Evolutionary conservation across 345 rosid species (phyloP), one percentile per base, ranked within the genome.

Genomic region (Pugionium cornutum): DNA sequence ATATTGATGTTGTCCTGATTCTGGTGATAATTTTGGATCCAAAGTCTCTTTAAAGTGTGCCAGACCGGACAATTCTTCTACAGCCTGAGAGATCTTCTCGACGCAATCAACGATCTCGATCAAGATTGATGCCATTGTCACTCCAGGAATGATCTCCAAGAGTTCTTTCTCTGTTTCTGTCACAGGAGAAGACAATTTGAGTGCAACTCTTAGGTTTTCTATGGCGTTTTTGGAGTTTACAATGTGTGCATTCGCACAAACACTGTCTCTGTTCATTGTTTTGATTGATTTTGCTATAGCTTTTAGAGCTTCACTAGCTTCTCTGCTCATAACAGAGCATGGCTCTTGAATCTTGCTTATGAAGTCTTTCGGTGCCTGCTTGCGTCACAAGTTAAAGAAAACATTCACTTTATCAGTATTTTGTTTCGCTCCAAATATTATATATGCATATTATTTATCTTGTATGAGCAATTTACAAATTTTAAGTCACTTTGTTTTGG

Each of bases 41-140:
- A 53, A n/a, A 25, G 3, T 39, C 3, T 58, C 73, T 75, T 81
- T 78, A 67, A 91, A 87, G 10, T 72, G 69, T 6, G 95, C 98
- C 40, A 39, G 71, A 18, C n/a, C 36, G 1, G 95, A 77, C 2
- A 91, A 80, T 60, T 85, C 95, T 50, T 66, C 57, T 36, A 80
- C 77, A 4, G 86, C 77, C 41, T 80, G 77, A 6, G 75, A 80
- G 50, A 91, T 78, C 36, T 78, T 76, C 43, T 87, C 86, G 2
- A 79, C 69, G 44, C 74, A 78, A 6, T 68, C 70, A 7, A 77
- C 92, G 2, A 82, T 74, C 28, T 85, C 84, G 3, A 79, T 67
- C 35, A 92, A 62, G 6, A 82, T 59, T 9, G 92, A 85, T 50
- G 84, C 92, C 9, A 84, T 76, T 2, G 91, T 81, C 6, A 83